A percentile compares a stretch with the other conserved stretches of the same genome.
phyloP scores from a whole-genome alignment of 129 eudicot species.

The Artemisia annua region DNA sequence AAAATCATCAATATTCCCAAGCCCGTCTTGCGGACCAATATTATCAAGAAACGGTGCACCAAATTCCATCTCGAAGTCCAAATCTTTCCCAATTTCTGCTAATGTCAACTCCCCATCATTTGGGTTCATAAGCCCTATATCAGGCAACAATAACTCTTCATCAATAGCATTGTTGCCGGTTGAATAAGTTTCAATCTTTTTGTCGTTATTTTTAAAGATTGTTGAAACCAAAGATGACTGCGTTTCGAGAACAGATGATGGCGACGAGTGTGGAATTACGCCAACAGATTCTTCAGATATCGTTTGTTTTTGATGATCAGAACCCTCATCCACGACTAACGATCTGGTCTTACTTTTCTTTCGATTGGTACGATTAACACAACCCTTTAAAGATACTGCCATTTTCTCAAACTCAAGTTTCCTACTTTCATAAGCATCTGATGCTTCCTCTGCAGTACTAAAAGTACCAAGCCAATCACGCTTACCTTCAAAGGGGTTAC shows the following conservation, averaged over 20 bases:
- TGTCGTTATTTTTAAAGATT: slow-evolving; percentile 1
- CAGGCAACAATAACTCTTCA: slow-evolving; percentile 6
- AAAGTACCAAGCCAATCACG: slow-evolving; percentile 84
- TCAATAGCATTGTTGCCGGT: background rate
- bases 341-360: slow-evolving; percentile 1
- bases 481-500: slow-evolving; percentile 48
- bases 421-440: slow-evolving; percentile 53
- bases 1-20: slow-evolving; percentile 44
- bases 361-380: background rate
- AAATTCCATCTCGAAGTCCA: slow-evolving; percentile 47
- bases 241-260: slow-evolving; percentile 48
- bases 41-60: slow-evolving; percentile 34
- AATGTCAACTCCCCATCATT: slow-evolving; percentile 40
- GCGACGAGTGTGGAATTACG: slow-evolving; percentile 48
- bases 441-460: slow-evolving; percentile 65
- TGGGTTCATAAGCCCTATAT: slow-evolving; percentile 1
- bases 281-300: slow-evolving; percentile 51
- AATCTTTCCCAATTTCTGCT: slow-evolving; percentile 40
- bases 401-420: slow-evolving; percentile 57
- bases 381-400: slow-evolving; percentile 18
- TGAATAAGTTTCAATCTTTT: slow-evolving; percentile 4
- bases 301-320: slow-evolving; percentile 15
- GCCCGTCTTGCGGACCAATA: slow-evolving; percentile 35
- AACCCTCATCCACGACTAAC: background rate
- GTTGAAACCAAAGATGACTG: slow-evolving; percentile 30